Percentiles rank a stretch among this genome's conserved stretches.
These are phyloP conservation scores for Chalciporus piperatus DNA, from an alignment of 768 basidiomycete species.

Conservation along the genomic window DNA sequence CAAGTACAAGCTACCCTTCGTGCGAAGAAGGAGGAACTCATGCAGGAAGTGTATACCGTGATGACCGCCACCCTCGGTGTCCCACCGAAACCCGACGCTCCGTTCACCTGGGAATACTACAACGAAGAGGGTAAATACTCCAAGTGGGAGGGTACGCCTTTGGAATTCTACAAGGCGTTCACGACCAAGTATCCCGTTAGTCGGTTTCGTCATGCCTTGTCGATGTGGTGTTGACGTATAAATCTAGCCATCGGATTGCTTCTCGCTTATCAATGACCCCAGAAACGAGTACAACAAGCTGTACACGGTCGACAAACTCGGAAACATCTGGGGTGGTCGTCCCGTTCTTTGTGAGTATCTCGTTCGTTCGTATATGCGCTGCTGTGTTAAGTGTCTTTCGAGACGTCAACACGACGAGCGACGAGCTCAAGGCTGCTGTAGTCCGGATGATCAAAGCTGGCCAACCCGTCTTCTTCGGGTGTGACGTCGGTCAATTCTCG, in stretches of 20 bases:
- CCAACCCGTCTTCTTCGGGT: slow-evolving; percentile 92
- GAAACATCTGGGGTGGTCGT: slow-evolving; percentile 87
- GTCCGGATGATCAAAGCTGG: slow-evolving; percentile 86
- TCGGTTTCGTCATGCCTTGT: slow-evolving; percentile 7
- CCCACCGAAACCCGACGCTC: slow-evolving; percentile 69
- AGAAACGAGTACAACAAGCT: slow-evolving; percentile 79
- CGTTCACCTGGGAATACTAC: slow-evolving; percentile 87
- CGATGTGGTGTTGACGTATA: not conserved
- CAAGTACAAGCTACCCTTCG: slow-evolving; percentile 57
- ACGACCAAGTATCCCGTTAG: slow-evolving; percentile 54
- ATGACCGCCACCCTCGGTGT: slow-evolving; percentile 85
- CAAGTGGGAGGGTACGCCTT: slow-evolving; percentile 77
- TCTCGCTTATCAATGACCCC: slow-evolving; percentile 95
- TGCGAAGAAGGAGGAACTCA: slow-evolving; percentile 79
- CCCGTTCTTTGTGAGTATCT: slow-evolving; percentile 70
- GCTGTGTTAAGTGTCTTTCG: not conserved
- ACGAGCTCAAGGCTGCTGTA: slow-evolving; percentile 77
- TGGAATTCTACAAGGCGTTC: slow-evolving; percentile 74
- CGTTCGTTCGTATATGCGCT: not conserved
- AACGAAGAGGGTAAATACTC: slow-evolving; percentile 73
- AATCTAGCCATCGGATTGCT: slow-evolving; percentile 62
- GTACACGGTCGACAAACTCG: slow-evolving; percentile 90
- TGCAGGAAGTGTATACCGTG: slow-evolving; percentile 81
- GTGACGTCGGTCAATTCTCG: slow-evolving; percentile 90
- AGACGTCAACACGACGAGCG: slow-evolving; percentile 90